A percentile compares a stretch with the other conserved stretches of the same genome.
phyloP scores from a whole-genome alignment of 495 filamentous ascomycete species.

The Lasiosphaeris hirsuta region DNA sequence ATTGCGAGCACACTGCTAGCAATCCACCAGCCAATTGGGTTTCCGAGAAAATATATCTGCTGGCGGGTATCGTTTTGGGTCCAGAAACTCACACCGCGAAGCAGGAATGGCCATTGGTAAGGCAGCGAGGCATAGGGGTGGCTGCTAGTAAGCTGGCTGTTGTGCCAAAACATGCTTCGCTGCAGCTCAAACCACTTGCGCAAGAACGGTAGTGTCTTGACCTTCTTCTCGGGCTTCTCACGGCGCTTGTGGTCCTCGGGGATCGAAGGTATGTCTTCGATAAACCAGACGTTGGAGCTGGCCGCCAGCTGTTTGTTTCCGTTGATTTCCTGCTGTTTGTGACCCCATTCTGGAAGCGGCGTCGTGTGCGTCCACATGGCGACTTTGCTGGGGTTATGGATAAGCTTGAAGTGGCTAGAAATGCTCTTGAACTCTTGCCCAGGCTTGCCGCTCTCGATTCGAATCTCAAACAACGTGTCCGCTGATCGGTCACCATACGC shows the following conservation, averaged over 20 bases:
- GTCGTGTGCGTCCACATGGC: slow-evolving; percentile 98
- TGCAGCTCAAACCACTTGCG: slow-evolving; percentile 96
- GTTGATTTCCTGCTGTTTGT: slow-evolving; percentile 97
- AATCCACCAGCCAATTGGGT: slow-evolving; percentile 97
- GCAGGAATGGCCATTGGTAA: slow-evolving; percentile 96
- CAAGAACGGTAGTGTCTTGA: slow-evolving; percentile 82
- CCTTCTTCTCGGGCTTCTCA: slow-evolving; percentile 65
- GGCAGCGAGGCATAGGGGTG: slow-evolving; percentile 93
- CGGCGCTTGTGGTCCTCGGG: slow-evolving; percentile 64
- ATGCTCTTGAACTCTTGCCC: slow-evolving; percentile 85
- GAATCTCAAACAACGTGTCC: slow-evolving; percentile 90
- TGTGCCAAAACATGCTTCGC: slow-evolving; percentile 98
- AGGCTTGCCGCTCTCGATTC: slow-evolving; percentile 80
- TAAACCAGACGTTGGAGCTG: slow-evolving; percentile 89
- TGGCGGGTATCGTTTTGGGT: slow-evolving; percentile 93
- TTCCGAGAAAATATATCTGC: slow-evolving; percentile 98
- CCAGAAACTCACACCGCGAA: slow-evolving; percentile 98
- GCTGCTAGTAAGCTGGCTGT: slow-evolving; percentile 93
- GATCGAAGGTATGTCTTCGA: slow-evolving; percentile 84
- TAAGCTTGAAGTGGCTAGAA: slow-evolving; percentile 87
- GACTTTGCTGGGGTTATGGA: slow-evolving; percentile 89
- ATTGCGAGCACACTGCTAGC: slow-evolving; percentile 87
- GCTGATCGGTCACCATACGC: slow-evolving; percentile 76
- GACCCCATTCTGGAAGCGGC: slow-evolving; percentile 92
- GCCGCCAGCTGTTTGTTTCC: slow-evolving; percentile 95